Percentiles rank a stretch among this genome's conserved stretches.
Evolutionary conservation across 306 rosid genomes (phyloP).

Genomic region (Inga laurina): DNA sequence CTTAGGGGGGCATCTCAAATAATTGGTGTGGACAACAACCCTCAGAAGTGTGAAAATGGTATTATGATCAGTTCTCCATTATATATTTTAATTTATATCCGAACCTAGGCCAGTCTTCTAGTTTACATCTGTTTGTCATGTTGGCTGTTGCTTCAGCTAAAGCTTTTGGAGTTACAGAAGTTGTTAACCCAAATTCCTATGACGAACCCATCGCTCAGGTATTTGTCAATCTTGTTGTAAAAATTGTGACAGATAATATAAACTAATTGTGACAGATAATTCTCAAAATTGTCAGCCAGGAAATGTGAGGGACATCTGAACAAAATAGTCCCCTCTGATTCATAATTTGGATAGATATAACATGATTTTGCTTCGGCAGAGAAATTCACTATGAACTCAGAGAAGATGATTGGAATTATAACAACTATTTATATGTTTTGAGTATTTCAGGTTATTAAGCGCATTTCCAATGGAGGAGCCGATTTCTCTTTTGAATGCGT

Average conservation of each 20-base stretch:
- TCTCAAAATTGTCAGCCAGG: constrained; percentile 2
- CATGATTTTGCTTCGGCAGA: constrained; percentile 16
- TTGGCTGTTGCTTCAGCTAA: constrained; percentile 58
- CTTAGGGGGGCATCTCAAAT: constrained; percentile 81
- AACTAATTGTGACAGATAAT: constrained; percentile 8
- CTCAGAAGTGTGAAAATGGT: constrained; percentile 78
- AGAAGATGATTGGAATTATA: not conserved
- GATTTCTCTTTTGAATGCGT: constrained; percentile 92
- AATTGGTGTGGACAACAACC: constrained; percentile 89
- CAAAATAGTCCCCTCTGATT: not conserved
- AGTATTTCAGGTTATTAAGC: constrained; percentile 67
- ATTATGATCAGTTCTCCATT: not conserved
- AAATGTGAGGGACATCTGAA: not conserved
- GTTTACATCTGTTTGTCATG: constrained; percentile 33
- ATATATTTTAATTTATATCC: constrained; percentile 1
- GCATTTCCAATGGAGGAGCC: constrained; percentile 87
- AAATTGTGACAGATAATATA: not conserved
- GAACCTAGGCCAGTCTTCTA: constrained; percentile 13
- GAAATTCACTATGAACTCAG: not conserved
- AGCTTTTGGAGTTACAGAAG: constrained; percentile 82
- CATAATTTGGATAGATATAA: not conserved
- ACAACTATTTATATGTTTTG: constrained; percentile 14
- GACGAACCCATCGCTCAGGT: constrained; percentile 81
- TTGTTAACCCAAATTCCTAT: constrained; percentile 63
- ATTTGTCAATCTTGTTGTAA: constrained; percentile 22